Conservation (phyloP, 2,329 filamentous ascomycete genomes). For the Alternaria metachromatica region DNA sequence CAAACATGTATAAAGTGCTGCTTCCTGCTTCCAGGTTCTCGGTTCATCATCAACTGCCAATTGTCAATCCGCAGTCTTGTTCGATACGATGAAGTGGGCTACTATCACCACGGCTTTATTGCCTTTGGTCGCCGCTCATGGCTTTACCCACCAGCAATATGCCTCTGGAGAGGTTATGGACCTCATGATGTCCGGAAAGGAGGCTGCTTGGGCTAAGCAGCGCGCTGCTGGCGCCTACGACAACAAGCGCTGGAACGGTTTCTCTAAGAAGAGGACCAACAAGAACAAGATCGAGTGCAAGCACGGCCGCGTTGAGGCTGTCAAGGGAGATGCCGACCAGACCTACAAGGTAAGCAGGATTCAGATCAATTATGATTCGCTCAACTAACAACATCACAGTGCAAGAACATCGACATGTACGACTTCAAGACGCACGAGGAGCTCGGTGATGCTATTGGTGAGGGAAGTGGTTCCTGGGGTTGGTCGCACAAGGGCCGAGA, state of each 20-base stretch:
- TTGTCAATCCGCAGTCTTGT: constrained; percentile 27
- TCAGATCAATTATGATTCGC: not conserved
- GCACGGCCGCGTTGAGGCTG: constrained; percentile 46
- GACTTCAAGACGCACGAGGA: constrained; percentile 63
- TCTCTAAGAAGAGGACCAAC: constrained; percentile 34
- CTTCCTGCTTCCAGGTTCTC: constrained; percentile 14
- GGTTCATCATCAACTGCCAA: constrained; percentile 31
- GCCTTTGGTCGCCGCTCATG: constrained; percentile 39
- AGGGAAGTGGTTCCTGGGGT: constrained; percentile 59
- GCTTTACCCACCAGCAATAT: constrained; percentile 40
- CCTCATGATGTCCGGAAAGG: constrained; percentile 44
- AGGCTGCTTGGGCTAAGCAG: constrained; percentile 42
- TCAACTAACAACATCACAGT: constrained; percentile 12
- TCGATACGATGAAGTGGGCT: constrained; percentile 43
- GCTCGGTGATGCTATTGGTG: constrained; percentile 55
- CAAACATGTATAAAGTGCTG: constrained; percentile 21
- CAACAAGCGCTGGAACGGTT: constrained; percentile 41
- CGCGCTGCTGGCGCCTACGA: constrained; percentile 42
- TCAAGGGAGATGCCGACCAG: constrained; percentile 47
- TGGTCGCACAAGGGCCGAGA: constrained; percentile 62
- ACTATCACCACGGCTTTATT: constrained; percentile 38
- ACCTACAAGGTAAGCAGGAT: constrained; percentile 39
- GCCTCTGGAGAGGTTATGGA: constrained; percentile 44
- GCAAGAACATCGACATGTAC: constrained; percentile 60
- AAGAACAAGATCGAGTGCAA: constrained; percentile 42